Percentiles rank a stretch among this genome's conserved stretches.
These are phyloP conservation scores for Backusella luteola DNA, from an alignment of 192 early-diverging fungal genomes.

Conservation along the genomic window DNA sequence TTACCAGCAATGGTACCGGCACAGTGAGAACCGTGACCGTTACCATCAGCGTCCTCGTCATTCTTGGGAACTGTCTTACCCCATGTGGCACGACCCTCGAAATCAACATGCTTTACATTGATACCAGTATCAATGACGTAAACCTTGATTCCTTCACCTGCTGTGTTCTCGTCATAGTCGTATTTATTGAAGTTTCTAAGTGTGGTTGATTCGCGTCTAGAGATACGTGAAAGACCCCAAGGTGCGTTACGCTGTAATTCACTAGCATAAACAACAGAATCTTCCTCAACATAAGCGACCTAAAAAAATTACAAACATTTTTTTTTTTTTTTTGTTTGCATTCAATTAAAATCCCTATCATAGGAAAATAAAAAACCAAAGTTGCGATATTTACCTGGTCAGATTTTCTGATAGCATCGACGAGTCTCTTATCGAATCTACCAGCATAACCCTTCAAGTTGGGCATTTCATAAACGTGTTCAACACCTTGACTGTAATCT, in stretches of 20 bases:
- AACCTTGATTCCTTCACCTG: slow-evolving; percentile 81
- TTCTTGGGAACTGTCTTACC: slow-evolving; percentile 73
- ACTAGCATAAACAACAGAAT: slow-evolving; percentile 71
- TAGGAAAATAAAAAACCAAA: background rate
- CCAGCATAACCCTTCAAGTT: slow-evolving; percentile 72
- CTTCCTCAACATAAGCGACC: slow-evolving; percentile 81
- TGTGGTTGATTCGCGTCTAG: slow-evolving; percentile 66
- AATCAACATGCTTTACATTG: slow-evolving; percentile 79
- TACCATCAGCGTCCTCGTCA: slow-evolving; percentile 61
- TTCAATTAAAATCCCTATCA: background rate
- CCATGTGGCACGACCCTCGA: slow-evolving; percentile 87
- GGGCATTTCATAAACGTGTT: slow-evolving; percentile 64
- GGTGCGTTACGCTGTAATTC: slow-evolving; percentile 72
- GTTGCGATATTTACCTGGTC: slow-evolving; percentile 42
- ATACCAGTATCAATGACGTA: slow-evolving; percentile 98
- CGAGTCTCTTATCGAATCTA: slow-evolving; percentile 53
- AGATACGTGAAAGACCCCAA: slow-evolving; percentile 86
- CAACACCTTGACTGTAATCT: slow-evolving; percentile 45
- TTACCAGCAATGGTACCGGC: slow-evolving; percentile 87
- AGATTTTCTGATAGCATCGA: slow-evolving; percentile 64
- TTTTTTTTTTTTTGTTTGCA: background rate
- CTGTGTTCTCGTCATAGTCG: slow-evolving; percentile 60
- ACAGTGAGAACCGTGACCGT: slow-evolving; percentile 87
- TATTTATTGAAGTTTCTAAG: slow-evolving; percentile 69
- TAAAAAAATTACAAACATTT: slow-evolving; percentile 26